Evolutionary conservation across 192 early-diverging fungal species (phyloP), one percentile per base, ranked within the genome.

Genomic region (Podila epigama): DNA sequence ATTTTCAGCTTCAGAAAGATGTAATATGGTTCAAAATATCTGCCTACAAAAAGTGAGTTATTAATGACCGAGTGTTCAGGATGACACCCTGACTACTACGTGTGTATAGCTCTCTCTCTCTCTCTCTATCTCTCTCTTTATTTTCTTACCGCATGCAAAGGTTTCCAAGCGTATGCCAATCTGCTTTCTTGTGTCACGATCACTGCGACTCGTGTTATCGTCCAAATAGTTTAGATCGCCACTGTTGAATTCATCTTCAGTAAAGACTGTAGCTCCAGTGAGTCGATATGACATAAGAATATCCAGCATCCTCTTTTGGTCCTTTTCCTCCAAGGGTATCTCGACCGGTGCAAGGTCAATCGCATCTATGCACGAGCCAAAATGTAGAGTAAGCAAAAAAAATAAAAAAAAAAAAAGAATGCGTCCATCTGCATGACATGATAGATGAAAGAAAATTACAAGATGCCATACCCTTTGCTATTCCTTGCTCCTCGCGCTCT

Each of bases 11-110:
- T 57, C 37, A 87, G 41, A 28, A 85, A 65, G 4, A 87, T 44
- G 63, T 85, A 87, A 36, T 83, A 87, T 2, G 83, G 82, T 36
- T 87, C 86, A 18, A 62, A 65, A 50, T 83, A 87, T 28, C 35
- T 69, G 22, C 52, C 77, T 81, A 77, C 3, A 28, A 28, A 7
- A 22, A n/a, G n/a, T n/a, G n/a, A n/a, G n/a, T n/a, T n/a, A n/a
- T n/a, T n/a, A n/a, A n/a, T n/a, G 44, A 22, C 15, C 44, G 25
- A 7, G 44, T 9, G 2, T 22, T 22, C n/a, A 25, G 2, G 1
- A n/a, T n/a, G n/a, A n/a, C n/a, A n/a, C n/a, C n/a, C n/a, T n/a
- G n/a, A n/a, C n/a, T n/a, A n/a, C n/a, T n/a, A n/a, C n/a, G n/a
- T n/a, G n/a, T n/a, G n/a, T n/a, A n/a, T n/a, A n/a, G n/a, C n/a